phyloP scores from a whole-genome alignment of 441 rosid species.

The Eutrema salsugineum region DNA sequence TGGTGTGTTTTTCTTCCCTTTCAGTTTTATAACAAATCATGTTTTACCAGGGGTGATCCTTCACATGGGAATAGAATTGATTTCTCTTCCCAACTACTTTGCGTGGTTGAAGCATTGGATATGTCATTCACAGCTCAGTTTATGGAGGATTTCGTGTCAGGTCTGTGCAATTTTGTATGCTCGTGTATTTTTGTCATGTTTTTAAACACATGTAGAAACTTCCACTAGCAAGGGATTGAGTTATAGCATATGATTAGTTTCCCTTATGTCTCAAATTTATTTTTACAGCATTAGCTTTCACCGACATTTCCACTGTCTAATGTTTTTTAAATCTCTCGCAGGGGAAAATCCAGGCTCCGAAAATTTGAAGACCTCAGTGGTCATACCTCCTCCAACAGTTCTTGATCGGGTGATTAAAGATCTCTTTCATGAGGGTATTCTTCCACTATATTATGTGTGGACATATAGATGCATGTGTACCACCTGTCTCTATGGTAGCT shows the following conservation, averaged over 20 bases:
- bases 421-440: slow-evolving; percentile 81
- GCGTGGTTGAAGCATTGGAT: slow-evolving; percentile 76
- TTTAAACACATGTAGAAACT: slow-evolving; percentile 10
- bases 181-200: background rate
- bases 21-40: slow-evolving; percentile 14
- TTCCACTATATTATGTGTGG: slow-evolving; percentile 16
- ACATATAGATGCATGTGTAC: slow-evolving; percentile 16
- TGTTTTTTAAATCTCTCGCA: slow-evolving; percentile 37
- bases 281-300: slow-evolving; percentile 1
- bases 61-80: slow-evolving; percentile 62
- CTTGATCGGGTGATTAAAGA: slow-evolving; percentile 95
- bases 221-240: slow-evolving; percentile 4
- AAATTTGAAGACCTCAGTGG: slow-evolving; percentile 68
- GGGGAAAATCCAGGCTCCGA: slow-evolving; percentile 75
- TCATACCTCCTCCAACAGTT: slow-evolving; percentile 82
- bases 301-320: slow-evolving; percentile 4
- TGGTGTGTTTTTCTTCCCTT: slow-evolving; percentile 14
- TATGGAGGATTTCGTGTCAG: slow-evolving; percentile 97
- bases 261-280: background rate
- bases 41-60: slow-evolving; percentile 46
- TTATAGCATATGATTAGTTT: background rate
- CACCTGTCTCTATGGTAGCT: slow-evolving; percentile 9
- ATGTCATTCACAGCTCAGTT: slow-evolving; percentile 78
- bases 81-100: slow-evolving; percentile 80
- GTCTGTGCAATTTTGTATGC: slow-evolving; percentile 39